Evolutionary conservation across 805 yeast genomes (phyloP).

Genomic region (Metschnikowia vanudenii): DNA sequence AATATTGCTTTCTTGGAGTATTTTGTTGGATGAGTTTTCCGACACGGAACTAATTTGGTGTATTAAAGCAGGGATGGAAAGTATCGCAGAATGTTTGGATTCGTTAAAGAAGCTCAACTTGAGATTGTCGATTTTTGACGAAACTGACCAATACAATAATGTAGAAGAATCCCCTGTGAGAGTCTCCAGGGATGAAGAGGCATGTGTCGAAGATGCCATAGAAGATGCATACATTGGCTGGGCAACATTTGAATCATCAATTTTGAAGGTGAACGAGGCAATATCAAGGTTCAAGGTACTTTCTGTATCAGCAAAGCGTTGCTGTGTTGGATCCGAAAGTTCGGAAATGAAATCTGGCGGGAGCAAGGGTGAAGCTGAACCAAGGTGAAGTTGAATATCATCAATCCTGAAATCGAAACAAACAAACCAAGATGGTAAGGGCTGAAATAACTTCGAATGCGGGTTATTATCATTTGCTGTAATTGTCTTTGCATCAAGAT

Average conservation of each 20-base stretch:
- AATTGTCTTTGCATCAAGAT: not conserved
- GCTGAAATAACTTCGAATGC: conserved; percentile 18
- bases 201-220: conserved; percentile 6
- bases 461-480: no score
- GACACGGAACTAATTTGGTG: conserved; percentile 10
- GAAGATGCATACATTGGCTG: not conserved
- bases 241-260: conserved; percentile 4
- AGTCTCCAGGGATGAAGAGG: conserved; percentile 31
- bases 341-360: conserved; percentile 21
- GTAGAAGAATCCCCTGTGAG: conserved; percentile 17
- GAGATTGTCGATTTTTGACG: conserved; percentile 18
- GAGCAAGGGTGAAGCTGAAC: conserved; percentile 40
- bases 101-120: conserved; percentile 17
- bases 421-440: conserved; percentile 37
- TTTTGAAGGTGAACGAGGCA: not conserved
- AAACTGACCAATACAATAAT: conserved; percentile 26
- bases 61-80: conserved; percentile 25
- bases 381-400: conserved; percentile 26
- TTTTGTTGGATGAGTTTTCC: not conserved
- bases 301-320: conserved; percentile 13
- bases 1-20: conserved; percentile 6
- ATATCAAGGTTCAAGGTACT: conserved; percentile 16
- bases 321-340: conserved; percentile 22
- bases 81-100: conserved; percentile 15
- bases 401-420: conserved; percentile 21